Evolutionary conservation across 495 filamentous ascomycete species (phyloP), one percentile per base, ranked within the genome.

Genomic region (Xylaria nigripes): DNA sequence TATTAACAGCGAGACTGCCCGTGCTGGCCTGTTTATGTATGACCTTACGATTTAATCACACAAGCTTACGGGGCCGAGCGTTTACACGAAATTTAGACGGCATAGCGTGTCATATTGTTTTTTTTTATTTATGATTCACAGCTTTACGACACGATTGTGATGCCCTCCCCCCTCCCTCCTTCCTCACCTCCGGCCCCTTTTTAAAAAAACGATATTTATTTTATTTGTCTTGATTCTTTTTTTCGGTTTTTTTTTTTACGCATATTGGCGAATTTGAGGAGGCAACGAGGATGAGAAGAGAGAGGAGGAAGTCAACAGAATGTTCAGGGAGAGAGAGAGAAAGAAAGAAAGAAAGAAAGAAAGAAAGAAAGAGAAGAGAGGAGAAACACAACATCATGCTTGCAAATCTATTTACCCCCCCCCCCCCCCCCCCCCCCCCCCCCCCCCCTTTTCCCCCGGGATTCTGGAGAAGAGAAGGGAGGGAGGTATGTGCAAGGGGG

Each of bases 31-130:
- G 3, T 43, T n/a, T 45, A 34, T 43, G 40, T 42, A 55, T 46
- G 53, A 55, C 46, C 25, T 55, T 49, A 55, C 46, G 53, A 50
- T 32, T 50, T 19, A 38, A 18, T 18, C 34, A 38, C 15, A n/a
- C n/a, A n/a, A n/a, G n/a, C n/a, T n/a, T n/a, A n/a, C n/a, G n/a
- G 45, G 45, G 29, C 24, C 16, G 3, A 55, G 38, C 40, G 38
- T 8, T 55, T 50, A 44, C 40, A 34, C 53, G 27, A 45, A 38
- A 23, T 50, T n/a, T 55, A 44, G 40, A 55, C 27, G 46, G 25
- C 53, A 38, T 29, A 25, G 15, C 53, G 27, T 55, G 38, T 49
- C 45, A 42, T 47, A 30, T 43, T 36, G 10, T 12, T 36, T 40
- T 9, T 43, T 32, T 36, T 40, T 9, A 34, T 32, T 25, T 22